Evolutionary conservation across 495 filamentous ascomycete species (phyloP), one percentile per base, ranked within the genome.

Genomic region (Xylaria bambusicola): DNA sequence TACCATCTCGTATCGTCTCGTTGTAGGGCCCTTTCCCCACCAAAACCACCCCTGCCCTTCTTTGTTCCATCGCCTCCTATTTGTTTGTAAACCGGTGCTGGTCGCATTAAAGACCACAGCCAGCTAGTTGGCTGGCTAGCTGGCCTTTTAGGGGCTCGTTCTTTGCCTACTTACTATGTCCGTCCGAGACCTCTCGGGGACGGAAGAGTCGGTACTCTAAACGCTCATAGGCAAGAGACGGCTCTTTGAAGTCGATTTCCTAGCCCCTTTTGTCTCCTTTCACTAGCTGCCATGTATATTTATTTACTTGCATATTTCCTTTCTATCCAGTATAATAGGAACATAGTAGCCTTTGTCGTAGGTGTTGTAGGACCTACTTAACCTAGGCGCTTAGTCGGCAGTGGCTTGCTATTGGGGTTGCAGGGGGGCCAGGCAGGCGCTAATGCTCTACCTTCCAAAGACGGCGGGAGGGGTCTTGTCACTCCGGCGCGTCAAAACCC

Each of bases 401-500:
- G 45, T 31, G 38, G 38, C 52, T 33, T 54, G 24, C 38, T 54
- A 31, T 13, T 9, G 15, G 52, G 36, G 24, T 42, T 44, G 26
- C 26, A 33, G 52, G 17, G 52, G 52, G n/a, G n/a, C n/a, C 10
- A 2, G 52, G 3, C 7, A 18, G 41, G 38, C 52, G 31, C 52
- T 54, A 54, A 54, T 57, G 57, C 45, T 36, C 57, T 53, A 23
- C 54, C 29, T 7, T 38, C 44, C 12, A 36, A 48, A 44, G 36
- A 24, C 20, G 42, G 26, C 52, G 50, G 62, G 60, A 58, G 61
- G 61, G 58, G 56, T 44, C 40, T 36, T 21, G 42, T 53, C 26
- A 20, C 51, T n/a, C 35, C 13, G 36, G 10, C 10, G 31, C 31
- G n/a, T n/a, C n/a, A n/a, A n/a, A n/a, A n/a, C n/a, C n/a, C 10